Evolutionary conservation across 495 filamentous ascomycete species (phyloP), one percentile per base, ranked within the genome.

Genomic region (Neurospora sp.): DNA sequence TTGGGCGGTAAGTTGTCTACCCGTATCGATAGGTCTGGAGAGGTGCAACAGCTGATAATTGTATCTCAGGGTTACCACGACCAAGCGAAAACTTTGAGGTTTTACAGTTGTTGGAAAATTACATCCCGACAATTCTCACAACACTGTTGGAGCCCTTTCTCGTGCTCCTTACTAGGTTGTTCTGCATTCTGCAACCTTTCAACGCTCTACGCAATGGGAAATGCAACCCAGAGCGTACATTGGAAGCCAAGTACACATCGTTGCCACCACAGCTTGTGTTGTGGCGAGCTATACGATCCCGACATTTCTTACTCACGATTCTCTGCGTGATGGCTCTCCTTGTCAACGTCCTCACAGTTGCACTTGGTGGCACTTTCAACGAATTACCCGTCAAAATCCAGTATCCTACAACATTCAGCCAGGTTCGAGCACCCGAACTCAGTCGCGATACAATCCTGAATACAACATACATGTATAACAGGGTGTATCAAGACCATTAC

Each of bases 111-210:
- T 37, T 85, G 1, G 78, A 83, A n/a, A 85, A 83, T 40, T 86
- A 84, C 69, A 66, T 85, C 1, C 85, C 86, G 2, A 86, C 84
- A 0, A 73, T 76, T 6, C 75, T 86, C 39, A 82, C 83, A 1
- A 86, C 86, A 0, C 69, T 83, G 0, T 75, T 85, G 1, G 87
- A 89, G 69, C 83, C 87, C 0, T 78, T 83, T 7, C 85, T 85
- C 80, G 76, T 85, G 3, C 71, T 87, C n/a, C n/a, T n/a, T n/a
- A n/a, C n/a, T n/a, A n/a, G n/a, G 0, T 46, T 89, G 0, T 48
- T 48, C 3, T 48, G 44, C 44, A 48, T 48, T 0, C 0, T 48
- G 44, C 44, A 48, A 1, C 44, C 44, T 0, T 48, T 48, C n/a
- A 48, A 23, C 4, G 0, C 3, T 10, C 18, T 48, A 3, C 44